Evolutionary conservation across 768 basidiomycete species (phyloP), one percentile per base, ranked within the genome.

Genomic region (Pluteus cervinus): DNA sequence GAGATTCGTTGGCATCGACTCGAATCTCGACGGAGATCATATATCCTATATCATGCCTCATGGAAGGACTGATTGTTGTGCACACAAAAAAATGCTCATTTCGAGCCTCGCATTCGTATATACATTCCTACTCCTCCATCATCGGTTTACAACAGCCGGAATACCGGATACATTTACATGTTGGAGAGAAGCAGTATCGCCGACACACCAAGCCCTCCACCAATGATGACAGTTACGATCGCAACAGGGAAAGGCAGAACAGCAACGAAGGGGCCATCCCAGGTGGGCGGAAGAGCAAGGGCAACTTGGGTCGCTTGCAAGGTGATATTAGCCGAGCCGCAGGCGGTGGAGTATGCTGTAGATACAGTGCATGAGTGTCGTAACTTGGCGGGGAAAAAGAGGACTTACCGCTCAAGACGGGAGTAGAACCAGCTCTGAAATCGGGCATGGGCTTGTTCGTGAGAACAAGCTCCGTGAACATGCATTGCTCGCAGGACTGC

Each of bases 401-500:
- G 23, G 24, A 53, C 70, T 39, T 42, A 81, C 85, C 78, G 25
- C 51, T 54, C 28, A 86, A 57, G n/a, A 79, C 63, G 11, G 68
- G 53, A 33, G 68, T 66, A n/a, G 78, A 79, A 7, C 84, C 85
- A 4, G 72, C 74, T 11, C 66, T 63, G 34, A 64, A 58, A 53
- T 81, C 75, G 7, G 71, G 65, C 40, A 65, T 57, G 16, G 54
- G 63, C 39, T 63, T 51, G 51, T 79, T 79, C 24, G 58, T 57
- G 7, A 50, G 49, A 45, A 88, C 69, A 18, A 85, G 58, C 40
- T 61, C 60, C 28, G 57, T 53, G 51, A 81, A 78, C 68, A 81
- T 71, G 64, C 84, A 87, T 49, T 79, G 75, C 54, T 87, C 71
- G 58, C 83, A 83, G 23, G 49, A 34, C 2, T 65, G 57, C 39